These are phyloP conservation scores for Saccharomycopsis babjevae DNA, from an alignment of 805 yeast genomes.

Conservation along the genomic window DNA sequence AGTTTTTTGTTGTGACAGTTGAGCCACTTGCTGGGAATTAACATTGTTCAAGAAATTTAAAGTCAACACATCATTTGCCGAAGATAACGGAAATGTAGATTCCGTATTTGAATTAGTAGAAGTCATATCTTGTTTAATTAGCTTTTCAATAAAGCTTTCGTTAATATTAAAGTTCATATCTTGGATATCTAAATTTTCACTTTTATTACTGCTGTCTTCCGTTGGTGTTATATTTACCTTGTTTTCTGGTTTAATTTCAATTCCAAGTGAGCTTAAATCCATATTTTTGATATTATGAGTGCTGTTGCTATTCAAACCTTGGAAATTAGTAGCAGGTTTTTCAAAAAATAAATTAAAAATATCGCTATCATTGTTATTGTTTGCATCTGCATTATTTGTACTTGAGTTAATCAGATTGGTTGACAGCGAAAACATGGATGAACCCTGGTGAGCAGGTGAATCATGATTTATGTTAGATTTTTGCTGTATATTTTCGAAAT, in stretches of 20 bases:
- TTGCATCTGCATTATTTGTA: neutral
- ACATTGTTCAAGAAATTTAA: neutral
- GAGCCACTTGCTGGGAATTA: neutral
- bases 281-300: neutral
- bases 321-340: neutral
- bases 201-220: neutral
- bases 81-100: neutral
- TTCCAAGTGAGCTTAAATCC: slow-evolving; percentile 12
- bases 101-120: neutral
- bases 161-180: slow-evolving; percentile 17
- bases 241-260: slow-evolving; percentile 5
- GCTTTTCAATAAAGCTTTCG: slow-evolving; percentile 16
- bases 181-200: neutral
- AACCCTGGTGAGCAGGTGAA: neutral
- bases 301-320: neutral
- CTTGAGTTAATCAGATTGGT: neutral
- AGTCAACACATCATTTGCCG: neutral
- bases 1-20: neutral
- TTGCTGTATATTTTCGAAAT: slow-evolving; percentile 4
- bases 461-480: neutral
- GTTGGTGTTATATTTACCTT: neutral
- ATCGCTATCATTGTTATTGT: neutral
- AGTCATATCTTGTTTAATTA: neutral
- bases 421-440: neutral
- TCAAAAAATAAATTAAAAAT: neutral